These are phyloP conservation scores for Pecoramyces ruminantium DNA, from an alignment of 192 early-diverging fungal species.

Conservation along the genomic window DNA sequence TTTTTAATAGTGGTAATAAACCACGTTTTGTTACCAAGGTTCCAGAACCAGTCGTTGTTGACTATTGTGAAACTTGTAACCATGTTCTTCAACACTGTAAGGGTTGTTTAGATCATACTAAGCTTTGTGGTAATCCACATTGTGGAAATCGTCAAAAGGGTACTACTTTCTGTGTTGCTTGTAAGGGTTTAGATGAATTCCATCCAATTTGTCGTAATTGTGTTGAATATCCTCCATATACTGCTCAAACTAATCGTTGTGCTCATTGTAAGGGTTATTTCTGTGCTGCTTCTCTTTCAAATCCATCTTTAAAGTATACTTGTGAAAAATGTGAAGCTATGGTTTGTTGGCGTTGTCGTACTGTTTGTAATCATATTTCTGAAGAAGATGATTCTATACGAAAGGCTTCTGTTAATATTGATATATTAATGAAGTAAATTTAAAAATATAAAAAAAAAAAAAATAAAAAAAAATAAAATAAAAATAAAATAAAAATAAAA, in stretches of 20 bases:
- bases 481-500: no score
- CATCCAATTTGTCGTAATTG: neutral
- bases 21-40: neutral
- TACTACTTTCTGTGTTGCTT: neutral
- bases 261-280: neutral
- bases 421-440: neutral
- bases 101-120: neutral
- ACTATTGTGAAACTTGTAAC: neutral
- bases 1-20: neutral
- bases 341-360: neutral
- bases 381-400: neutral
- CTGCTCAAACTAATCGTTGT: neutral
- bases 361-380: neutral
- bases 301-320: neutral
- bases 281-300: neutral
- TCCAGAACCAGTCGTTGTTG: neutral
- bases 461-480: no score
- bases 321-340: neutral
- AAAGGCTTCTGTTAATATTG: neutral
- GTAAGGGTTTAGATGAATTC: neutral
- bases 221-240: neutral
- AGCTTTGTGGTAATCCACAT: neutral
- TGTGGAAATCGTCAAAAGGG: neutral
- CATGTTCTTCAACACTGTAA: neutral
- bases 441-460: no score